Evolutionary conservation across 2,329 filamentous ascomycete species (phyloP).

Genomic region (Paecilomyces formosus): DNA sequence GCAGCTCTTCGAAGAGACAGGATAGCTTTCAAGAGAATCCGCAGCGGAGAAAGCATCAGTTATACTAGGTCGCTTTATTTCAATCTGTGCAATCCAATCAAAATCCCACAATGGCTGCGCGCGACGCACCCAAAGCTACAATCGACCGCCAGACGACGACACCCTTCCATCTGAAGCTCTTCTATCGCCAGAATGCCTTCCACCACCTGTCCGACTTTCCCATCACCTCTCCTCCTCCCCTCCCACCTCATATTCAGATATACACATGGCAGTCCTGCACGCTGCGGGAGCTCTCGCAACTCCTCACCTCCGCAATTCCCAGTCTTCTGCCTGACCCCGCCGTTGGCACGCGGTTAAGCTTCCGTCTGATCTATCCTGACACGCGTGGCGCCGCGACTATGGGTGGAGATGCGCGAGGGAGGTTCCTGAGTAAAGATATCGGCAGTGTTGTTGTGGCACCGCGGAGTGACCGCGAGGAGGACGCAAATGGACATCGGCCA

Average conservation of each 20-base stretch:
- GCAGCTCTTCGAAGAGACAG: not conserved
- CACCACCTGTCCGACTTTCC: constrained; percentile 47
- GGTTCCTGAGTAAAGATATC: constrained; percentile 72
- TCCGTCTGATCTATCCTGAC: constrained; percentile 80
- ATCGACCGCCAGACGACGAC: constrained; percentile 64
- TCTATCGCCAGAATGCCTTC: constrained; percentile 68
- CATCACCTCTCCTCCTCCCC: constrained; percentile 34
- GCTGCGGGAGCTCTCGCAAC: constrained; percentile 69
- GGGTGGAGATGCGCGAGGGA: constrained; percentile 40
- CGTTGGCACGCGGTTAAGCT: constrained; percentile 77
- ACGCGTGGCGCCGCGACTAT: constrained; percentile 40
- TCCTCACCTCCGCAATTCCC: constrained; percentile 63
- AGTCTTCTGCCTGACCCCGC: constrained; percentile 63
- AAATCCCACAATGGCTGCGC: constrained; percentile 1
- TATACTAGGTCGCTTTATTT: not conserved
- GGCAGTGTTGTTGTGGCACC: constrained; percentile 70
- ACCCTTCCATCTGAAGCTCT: constrained; percentile 79
- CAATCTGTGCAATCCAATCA: not conserved
- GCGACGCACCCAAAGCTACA: constrained; percentile 28
- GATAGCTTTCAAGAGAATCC: not conserved
- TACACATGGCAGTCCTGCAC: constrained; percentile 83
- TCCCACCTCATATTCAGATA: constrained; percentile 65
- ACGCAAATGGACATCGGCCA: constrained; percentile 31
- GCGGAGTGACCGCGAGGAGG: constrained; percentile 20
- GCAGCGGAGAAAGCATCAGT: not conserved